These are phyloP conservation scores for Clitopilus passeckerianus DNA, from an alignment of 768 basidiomycete species.

Conservation along the genomic window DNA sequence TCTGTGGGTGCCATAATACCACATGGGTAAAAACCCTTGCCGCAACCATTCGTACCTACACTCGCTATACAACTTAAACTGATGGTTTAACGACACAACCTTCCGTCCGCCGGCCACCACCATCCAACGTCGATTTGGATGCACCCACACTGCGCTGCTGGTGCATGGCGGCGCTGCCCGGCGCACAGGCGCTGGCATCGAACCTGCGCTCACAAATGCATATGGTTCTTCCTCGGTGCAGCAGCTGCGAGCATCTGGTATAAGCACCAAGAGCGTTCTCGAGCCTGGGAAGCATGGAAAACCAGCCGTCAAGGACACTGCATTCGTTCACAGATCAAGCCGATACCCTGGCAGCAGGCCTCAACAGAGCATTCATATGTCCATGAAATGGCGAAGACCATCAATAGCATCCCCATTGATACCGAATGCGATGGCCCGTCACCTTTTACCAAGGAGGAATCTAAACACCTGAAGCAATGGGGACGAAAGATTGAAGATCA, in stretches of 20 bases:
- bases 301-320: neutral
- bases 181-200: neutral
- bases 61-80: neutral
- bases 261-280: neutral
- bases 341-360: neutral
- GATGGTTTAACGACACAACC: neutral
- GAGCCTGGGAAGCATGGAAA: neutral
- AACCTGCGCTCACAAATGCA: neutral
- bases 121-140: neutral
- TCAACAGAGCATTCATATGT: neutral
- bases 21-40: neutral
- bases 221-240: neutral
- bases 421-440: neutral
- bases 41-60: neutral
- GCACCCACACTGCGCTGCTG: neutral
- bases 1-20: neutral
- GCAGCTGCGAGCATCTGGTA: neutral
- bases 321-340: neutral
- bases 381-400: neutral
- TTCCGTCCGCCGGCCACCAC: neutral
- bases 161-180: neutral
- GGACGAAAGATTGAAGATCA: neutral
- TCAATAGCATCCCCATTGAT: neutral
- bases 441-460: neutral
- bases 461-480: neutral